Conservation (phyloP, 805 yeast genomes). For the Spencermartinsiella europaea region DNA sequence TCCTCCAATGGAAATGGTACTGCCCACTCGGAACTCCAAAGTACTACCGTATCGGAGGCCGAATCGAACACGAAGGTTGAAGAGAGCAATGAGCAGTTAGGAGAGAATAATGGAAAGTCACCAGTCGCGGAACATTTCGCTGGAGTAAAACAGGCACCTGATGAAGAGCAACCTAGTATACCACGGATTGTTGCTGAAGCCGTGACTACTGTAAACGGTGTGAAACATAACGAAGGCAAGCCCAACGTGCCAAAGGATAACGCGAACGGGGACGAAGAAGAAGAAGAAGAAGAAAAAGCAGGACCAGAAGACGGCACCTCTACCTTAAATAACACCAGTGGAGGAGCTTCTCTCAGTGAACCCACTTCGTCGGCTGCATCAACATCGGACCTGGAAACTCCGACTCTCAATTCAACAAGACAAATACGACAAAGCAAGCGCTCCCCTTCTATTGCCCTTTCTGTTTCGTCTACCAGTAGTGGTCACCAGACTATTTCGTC, state of each 20-base stretch:
- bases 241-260: background rate
- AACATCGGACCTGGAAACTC: background rate
- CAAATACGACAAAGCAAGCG: slow-evolving; percentile 10
- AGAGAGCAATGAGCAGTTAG: no score
- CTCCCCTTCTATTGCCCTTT: slow-evolving; percentile 25
- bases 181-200: slow-evolving; percentile 1
- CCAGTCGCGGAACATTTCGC: no score
- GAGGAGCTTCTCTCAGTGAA: background rate
- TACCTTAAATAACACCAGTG: background rate
- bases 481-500: slow-evolving; percentile 31
- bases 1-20: no score
- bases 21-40: no score
- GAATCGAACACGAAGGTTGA: no score
- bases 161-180: background rate
- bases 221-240: background rate
- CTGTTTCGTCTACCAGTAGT: slow-evolving; percentile 22
- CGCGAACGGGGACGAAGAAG: background rate
- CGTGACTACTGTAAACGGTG: background rate
- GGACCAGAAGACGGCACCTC: background rate
- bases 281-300: background rate
- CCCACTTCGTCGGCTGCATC: slow-evolving; percentile 7
- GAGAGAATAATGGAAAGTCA: no score
- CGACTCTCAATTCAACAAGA: background rate
- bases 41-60: no score
- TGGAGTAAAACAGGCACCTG: background rate